These are phyloP conservation scores for Hyaloraphidium curvatum DNA, from an alignment of 192 early-diverging fungal genomes.

Conservation along the genomic window DNA sequence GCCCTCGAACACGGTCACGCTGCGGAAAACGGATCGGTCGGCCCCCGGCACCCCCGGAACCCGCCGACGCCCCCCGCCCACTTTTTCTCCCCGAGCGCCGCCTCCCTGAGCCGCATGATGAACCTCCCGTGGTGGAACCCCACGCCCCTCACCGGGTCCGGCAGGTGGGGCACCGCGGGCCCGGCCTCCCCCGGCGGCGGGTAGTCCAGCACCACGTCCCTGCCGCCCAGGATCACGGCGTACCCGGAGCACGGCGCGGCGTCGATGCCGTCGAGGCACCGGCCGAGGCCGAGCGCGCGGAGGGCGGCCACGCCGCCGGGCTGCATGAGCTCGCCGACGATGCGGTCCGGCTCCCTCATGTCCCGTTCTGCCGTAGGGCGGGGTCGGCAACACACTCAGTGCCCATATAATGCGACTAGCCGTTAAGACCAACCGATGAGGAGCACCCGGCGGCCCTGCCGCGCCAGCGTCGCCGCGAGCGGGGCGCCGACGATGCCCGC, in stretches of 20 bases:
- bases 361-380: conserved; percentile 45
- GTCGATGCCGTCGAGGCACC: conserved; percentile 63
- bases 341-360: conserved; percentile 84
- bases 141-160: conserved; percentile 33
- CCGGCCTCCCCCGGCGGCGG: conserved; percentile 9
- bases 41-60: too few species aligned
- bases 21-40: too few species aligned
- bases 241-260: conserved; percentile 71
- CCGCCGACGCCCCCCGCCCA: too few species aligned
- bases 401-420: too few species aligned
- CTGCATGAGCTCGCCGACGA: conserved; percentile 94
- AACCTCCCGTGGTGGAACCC: conserved; percentile 93
- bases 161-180: conserved; percentile 4
- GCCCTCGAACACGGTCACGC: background rate
- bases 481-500: conserved; percentile 86
- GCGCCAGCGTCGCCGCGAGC: conserved; percentile 56
- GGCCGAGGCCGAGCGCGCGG: conserved; percentile 47
- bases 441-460: conserved; percentile 48
- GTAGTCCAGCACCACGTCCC: conserved; percentile 54
- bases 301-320: conserved; percentile 80
- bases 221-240: conserved; percentile 41
- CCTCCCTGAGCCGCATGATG: conserved; percentile 61
- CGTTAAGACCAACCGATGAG: conserved; percentile 29
- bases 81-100: conserved; percentile 32
- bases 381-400: too few species aligned